Conservation (phyloP, 371 early-diverging fungal genomes). For the Blakeslea trispora region DNA sequence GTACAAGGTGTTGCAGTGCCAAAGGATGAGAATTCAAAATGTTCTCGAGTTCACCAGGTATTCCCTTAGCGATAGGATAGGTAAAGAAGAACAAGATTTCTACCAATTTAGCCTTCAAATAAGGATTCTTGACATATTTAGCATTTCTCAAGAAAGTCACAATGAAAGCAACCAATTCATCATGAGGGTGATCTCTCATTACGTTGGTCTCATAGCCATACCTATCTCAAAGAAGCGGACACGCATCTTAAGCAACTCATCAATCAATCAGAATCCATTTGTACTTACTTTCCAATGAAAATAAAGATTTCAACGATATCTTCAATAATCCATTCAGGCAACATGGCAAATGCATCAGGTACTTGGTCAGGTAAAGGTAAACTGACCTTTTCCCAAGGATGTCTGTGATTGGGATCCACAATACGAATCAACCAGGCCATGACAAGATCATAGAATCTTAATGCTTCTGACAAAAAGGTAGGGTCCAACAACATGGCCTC, state of each 20-base stretch:
- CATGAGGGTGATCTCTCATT: slow-evolving; percentile 58
- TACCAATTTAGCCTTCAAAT: slow-evolving; percentile 90
- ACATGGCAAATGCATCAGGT: slow-evolving; percentile 67
- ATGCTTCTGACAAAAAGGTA: slow-evolving; percentile 54
- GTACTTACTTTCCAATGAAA: slow-evolving; percentile 58
- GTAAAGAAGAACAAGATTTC: slow-evolving; percentile 88
- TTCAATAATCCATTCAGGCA: slow-evolving; percentile 94
- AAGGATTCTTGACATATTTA: slow-evolving; percentile 88
- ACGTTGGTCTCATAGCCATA: slow-evolving; percentile 63
- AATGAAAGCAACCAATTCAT: slow-evolving; percentile 77
- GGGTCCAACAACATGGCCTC: slow-evolving; percentile 81
- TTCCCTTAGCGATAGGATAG: slow-evolving; percentile 45
- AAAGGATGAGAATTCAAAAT: slow-evolving; percentile 75
- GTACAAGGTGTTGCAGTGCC: slow-evolving; percentile 73
- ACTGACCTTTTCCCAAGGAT: slow-evolving; percentile 57
- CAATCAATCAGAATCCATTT: no score
- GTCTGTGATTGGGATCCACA: slow-evolving; percentile 53
- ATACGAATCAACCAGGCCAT: slow-evolving; percentile 80
- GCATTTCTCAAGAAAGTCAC: slow-evolving; percentile 80
- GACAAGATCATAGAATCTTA: slow-evolving; percentile 81
- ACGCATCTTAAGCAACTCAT: no score
- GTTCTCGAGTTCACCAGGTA: slow-evolving; percentile 66
- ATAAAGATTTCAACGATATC: slow-evolving; percentile 80
- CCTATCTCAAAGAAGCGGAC: slow-evolving; percentile 17
- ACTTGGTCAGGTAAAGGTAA: slow-evolving; percentile 58